phyloP scores from a whole-genome alignment of 1,284 basidiomycete species.

The Pseudozyma sp. region DNA sequence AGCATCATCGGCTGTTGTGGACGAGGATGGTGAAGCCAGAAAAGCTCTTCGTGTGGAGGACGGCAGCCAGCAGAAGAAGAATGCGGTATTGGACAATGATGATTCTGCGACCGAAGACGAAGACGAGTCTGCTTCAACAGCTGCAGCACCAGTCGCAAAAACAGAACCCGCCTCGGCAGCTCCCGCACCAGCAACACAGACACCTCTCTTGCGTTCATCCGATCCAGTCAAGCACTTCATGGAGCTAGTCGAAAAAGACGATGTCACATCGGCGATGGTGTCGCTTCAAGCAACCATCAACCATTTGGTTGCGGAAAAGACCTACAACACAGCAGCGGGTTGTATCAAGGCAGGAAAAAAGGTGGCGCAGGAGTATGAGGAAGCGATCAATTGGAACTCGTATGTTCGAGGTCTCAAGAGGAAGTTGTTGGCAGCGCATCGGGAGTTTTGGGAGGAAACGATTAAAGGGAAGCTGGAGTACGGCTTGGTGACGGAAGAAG shows the following conservation, averaged over 20 bases:
- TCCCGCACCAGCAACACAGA: background rate
- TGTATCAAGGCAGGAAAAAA: conserved; percentile 35
- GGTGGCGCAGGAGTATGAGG: conserved; percentile 45
- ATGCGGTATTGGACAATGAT: conserved; percentile 19
- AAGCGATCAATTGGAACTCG: conserved; percentile 48
- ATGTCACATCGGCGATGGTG: conserved; percentile 42
- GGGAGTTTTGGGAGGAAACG: conserved; percentile 32
- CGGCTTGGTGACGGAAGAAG: conserved; percentile 38
- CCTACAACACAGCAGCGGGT: conserved; percentile 20
- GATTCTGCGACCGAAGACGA: conserved; percentile 47
- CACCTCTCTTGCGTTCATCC: conserved; percentile 10
- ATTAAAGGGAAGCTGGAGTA: conserved; percentile 30
- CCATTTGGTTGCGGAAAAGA: conserved; percentile 22
- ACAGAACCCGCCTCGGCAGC: conserved; percentile 2
- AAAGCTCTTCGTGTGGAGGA: conserved; percentile 20
- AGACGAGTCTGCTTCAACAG: conserved; percentile 18
- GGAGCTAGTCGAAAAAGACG: conserved; percentile 42
- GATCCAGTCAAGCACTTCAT: conserved; percentile 40
- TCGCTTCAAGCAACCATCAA: conserved; percentile 46
- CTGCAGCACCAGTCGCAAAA: background rate
- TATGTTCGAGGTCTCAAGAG: conserved; percentile 36
- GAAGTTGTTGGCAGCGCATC: conserved; percentile 23
- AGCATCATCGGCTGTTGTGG: background rate
- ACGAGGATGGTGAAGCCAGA: conserved; percentile 3
- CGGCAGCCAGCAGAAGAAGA: conserved; percentile 4